Percentiles rank a stretch among this genome's conserved stretches.
Conservation (phyloP, 768 basidiomycete species). For the Boletus tomentosulus region DNA sequence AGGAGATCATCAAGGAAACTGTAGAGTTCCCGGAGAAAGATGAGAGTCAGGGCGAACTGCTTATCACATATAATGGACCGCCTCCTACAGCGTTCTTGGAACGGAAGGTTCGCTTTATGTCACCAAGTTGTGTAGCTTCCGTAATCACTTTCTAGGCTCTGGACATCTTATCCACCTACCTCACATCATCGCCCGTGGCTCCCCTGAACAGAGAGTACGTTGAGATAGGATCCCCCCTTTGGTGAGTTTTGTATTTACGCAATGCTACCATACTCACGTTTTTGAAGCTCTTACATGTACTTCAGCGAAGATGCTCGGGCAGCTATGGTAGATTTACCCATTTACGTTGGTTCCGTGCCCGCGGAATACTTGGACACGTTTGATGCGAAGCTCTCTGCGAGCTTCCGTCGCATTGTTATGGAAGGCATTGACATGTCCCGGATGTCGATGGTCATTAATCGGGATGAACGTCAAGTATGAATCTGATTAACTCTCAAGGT, state of each 20-base stretch:
- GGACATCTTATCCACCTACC: conserved; percentile 80
- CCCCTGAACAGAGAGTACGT: conserved; percentile 89
- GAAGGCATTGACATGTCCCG: conserved; percentile 88
- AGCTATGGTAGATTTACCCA: conserved; percentile 64
- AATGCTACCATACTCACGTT: conserved; percentile 9
- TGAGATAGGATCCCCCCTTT: conserved; percentile 86
- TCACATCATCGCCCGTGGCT: conserved; percentile 80
- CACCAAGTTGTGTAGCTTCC: background rate
- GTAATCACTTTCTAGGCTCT: conserved; percentile 53
- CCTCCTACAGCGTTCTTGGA: conserved; percentile 65
- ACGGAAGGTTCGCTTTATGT: conserved; percentile 47
- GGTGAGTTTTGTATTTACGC: conserved; percentile 42
- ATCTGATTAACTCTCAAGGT: background rate
- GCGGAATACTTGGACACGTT: conserved; percentile 73
- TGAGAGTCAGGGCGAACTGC: conserved; percentile 88
- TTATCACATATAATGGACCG: conserved; percentile 78
- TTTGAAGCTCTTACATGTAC: conserved; percentile 73
- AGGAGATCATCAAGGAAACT: conserved; percentile 50
- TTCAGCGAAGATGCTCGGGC: conserved; percentile 76
- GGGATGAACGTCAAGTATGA: conserved; percentile 82
- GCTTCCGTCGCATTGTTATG: conserved; percentile 62
- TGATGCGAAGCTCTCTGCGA: conserved; percentile 59
- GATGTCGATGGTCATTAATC: conserved; percentile 80
- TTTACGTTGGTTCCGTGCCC: conserved; percentile 84
- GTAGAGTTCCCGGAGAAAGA: conserved; percentile 97